Conservation (phyloP, 2,329 filamentous ascomycete genomes). For the Aureobasidium namibiae region DNA sequence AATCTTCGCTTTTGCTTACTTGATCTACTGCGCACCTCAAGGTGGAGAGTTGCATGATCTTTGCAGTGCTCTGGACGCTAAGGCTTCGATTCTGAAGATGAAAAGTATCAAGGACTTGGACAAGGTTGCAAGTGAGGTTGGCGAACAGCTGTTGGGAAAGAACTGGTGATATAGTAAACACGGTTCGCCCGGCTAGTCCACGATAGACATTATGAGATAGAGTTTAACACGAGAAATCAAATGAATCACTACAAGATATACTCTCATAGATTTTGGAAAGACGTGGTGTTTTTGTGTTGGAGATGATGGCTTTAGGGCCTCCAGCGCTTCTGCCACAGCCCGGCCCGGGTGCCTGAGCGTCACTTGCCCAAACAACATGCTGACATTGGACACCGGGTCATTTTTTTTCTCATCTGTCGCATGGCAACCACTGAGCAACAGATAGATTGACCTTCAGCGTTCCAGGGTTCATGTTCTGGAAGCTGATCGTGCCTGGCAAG, state of each 20-base stretch:
- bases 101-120: slow-evolving; percentile 29
- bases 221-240: neutral
- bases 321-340: neutral
- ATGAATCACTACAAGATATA: no score
- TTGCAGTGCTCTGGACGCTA: slow-evolving; percentile 68
- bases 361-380: neutral
- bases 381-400: neutral
- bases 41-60: slow-evolving; percentile 73
- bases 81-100: slow-evolving; percentile 47
- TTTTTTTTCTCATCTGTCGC: neutral
- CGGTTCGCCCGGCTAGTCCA: neutral
- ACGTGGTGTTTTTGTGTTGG: neutral
- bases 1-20: slow-evolving; percentile 64
- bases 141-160: slow-evolving; percentile 4
- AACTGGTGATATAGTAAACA: slow-evolving; percentile 1
- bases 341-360: neutral
- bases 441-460: neutral
- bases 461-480: neutral
- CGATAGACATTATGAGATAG: neutral
- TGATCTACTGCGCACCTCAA: slow-evolving; percentile 61
- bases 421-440: slow-evolving; percentile 2
- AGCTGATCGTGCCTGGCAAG: neutral
- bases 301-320: neutral
- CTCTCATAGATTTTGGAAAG: neutral
- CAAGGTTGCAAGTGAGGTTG: slow-evolving; percentile 26